A percentile compares a stretch with the other conserved stretches of the same genome.
Conservation (phyloP, 176 grass and related monocot species). For the Ensete ventricosum region DNA sequence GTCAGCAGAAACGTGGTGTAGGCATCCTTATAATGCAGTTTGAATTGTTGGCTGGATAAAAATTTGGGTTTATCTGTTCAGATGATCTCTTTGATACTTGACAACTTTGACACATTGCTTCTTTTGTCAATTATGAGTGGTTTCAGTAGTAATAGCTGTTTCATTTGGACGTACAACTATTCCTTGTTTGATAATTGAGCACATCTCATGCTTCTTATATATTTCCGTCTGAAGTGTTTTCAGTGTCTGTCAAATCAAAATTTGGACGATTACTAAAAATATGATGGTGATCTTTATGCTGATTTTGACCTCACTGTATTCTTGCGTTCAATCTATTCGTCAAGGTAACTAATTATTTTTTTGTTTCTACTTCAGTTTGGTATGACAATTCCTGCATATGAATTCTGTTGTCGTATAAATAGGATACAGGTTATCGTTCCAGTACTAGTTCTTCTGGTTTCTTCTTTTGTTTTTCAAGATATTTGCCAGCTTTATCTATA, state of each 20-base stretch:
- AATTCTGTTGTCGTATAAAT: neutral
- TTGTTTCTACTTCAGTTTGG: too few relatives aligned
- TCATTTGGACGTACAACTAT: too few relatives aligned
- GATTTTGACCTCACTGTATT: slow-evolving; percentile 24
- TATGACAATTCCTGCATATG: slow-evolving; percentile 4
- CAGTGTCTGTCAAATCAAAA: neutral
- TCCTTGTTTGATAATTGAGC: too few relatives aligned
- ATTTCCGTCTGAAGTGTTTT: neutral
- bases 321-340: slow-evolving; percentile 18
- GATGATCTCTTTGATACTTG: too few relatives aligned
- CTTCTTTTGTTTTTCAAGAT: neutral
- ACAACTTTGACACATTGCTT: too few relatives aligned
- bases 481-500: neutral
- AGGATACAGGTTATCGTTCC: neutral
- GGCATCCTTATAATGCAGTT: too few relatives aligned
- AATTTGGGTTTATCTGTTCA: too few relatives aligned
- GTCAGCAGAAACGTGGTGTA: too few relatives aligned
- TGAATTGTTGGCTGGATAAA: too few relatives aligned
- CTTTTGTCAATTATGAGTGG: too few relatives aligned
- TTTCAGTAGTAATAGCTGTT: too few relatives aligned
- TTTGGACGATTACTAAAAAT: slow-evolving; percentile 6
- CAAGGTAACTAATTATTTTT: slow-evolving; percentile 32
- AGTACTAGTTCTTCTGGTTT: neutral
- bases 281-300: slow-evolving; percentile 36
- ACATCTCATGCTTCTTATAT: neutral